phyloP scores from a whole-genome alignment of 495 filamentous ascomycete species.

The Stereocaulon alpinum region DNA sequence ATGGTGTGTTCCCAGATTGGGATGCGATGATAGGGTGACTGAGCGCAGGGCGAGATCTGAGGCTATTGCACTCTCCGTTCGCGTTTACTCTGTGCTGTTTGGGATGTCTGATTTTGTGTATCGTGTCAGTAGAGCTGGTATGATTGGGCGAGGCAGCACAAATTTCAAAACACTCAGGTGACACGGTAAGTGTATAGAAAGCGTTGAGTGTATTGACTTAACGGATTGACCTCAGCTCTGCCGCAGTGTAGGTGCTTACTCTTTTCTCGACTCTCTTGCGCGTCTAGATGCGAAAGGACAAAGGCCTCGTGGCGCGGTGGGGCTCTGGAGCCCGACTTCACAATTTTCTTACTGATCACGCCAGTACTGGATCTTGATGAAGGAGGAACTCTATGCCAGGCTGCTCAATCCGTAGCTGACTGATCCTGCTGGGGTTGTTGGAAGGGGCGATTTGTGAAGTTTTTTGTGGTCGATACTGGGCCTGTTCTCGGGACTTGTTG shows the following conservation, averaged over 20 bases:
- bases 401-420: neutral
- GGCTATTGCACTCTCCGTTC: neutral
- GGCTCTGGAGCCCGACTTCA: neutral
- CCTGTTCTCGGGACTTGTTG: neutral
- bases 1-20: slow-evolving; percentile 43
- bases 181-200: neutral
- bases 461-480: neutral
- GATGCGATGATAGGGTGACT: neutral
- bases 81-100: neutral
- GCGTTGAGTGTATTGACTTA: neutral
- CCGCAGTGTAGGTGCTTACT: neutral
- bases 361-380: neutral
- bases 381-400: neutral
- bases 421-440: slow-evolving; percentile 1
- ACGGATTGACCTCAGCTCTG: neutral
- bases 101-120: neutral
- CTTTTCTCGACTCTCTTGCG: neutral
- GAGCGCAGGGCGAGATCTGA: neutral
- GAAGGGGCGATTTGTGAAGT: neutral
- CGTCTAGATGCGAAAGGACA: slow-evolving; percentile 8
- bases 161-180: neutral
- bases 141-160: neutral
- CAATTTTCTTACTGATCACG: neutral
- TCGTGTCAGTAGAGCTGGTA: slow-evolving; percentile 1
- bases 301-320: slow-evolving; percentile 1